Conservation (phyloP, 495 filamentous ascomycete species). For the Bacidia gigantensis region DNA sequence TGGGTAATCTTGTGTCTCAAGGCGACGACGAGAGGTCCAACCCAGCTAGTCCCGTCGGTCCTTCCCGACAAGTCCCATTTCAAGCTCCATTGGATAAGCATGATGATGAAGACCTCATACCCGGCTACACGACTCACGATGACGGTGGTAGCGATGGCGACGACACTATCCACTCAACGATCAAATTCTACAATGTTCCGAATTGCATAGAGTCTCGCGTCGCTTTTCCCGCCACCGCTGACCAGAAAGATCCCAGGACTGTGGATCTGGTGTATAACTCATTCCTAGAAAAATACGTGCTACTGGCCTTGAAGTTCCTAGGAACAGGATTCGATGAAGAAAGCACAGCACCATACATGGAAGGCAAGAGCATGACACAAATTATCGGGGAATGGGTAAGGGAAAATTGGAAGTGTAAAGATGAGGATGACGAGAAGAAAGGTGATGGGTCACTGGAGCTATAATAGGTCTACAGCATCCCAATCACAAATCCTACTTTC, state of each 20-base stretch:
- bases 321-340: conserved; percentile 38
- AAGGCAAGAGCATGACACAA: conserved; percentile 54
- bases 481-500: too few relatives aligned
- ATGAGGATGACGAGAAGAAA: conserved; percentile 19
- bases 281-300: conserved; percentile 70
- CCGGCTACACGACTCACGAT: conserved; percentile 83
- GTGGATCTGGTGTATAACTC: conserved; percentile 86
- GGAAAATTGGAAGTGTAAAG: conserved; percentile 55
- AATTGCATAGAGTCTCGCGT: conserved; percentile 65
- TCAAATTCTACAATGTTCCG: conserved; percentile 63
- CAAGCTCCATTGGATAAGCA: conserved; percentile 1
- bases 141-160: conserved; percentile 79
- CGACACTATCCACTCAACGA: conserved; percentile 67
- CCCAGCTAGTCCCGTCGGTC: too few relatives aligned
- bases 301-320: conserved; percentile 57
- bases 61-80: background rate
- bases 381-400: conserved; percentile 66
- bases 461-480: too few relatives aligned
- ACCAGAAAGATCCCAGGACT: conserved; percentile 38
- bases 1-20: background rate
- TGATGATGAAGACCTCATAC: conserved; percentile 32
- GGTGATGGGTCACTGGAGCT: too few relatives aligned
- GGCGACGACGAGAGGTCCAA: background rate
- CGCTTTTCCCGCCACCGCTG: conserved; percentile 28
- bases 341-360: conserved; percentile 52